Conservation (phyloP, 73 alveolate genomes). For the Breviolum minutum region DNA sequence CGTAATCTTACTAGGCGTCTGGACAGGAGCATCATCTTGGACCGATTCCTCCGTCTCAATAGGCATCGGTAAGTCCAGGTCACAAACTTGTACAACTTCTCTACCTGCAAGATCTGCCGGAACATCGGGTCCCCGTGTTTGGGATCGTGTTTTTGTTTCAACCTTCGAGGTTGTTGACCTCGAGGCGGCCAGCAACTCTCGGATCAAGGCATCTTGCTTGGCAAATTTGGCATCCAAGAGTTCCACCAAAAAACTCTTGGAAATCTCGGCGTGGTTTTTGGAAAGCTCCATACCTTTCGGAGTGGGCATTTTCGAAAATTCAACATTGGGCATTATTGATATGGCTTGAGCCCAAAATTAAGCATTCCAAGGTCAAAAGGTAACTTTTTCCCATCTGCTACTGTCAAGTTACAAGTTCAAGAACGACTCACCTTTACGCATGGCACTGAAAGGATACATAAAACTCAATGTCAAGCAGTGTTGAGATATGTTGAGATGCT, state of each 20-base stretch:
- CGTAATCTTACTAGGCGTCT: not conserved
- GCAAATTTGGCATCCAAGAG: constrained; percentile 33
- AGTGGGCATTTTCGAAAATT: not conserved
- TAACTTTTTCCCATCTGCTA: no score
- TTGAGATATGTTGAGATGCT: no score
- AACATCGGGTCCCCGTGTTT: not conserved
- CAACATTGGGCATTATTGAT: no score
- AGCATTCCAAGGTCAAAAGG: no score
- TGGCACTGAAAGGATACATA: no score
- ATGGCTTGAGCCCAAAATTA: no score
- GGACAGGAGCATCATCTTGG: not conserved
- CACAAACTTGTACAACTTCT: constrained; percentile 1
- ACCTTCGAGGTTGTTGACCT: not conserved
- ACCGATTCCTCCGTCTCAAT: not conserved
- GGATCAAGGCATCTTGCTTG: not conserved
- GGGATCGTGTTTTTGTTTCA: not conserved
- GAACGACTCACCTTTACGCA: no score
- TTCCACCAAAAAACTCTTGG: not conserved
- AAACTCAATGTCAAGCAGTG: no score
- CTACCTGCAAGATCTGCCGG: no score
- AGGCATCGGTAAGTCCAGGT: not conserved
- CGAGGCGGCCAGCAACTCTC: not conserved
- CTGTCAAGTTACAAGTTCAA: no score
- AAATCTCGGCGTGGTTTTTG: not conserved
- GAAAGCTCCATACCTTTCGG: not conserved